A percentile compares a stretch with the other conserved stretches of the same genome.
These are phyloP conservation scores for Naganishia vaughanmartiniae DNA, from an alignment of 768 basidiomycete species.

Conservation along the genomic window DNA sequence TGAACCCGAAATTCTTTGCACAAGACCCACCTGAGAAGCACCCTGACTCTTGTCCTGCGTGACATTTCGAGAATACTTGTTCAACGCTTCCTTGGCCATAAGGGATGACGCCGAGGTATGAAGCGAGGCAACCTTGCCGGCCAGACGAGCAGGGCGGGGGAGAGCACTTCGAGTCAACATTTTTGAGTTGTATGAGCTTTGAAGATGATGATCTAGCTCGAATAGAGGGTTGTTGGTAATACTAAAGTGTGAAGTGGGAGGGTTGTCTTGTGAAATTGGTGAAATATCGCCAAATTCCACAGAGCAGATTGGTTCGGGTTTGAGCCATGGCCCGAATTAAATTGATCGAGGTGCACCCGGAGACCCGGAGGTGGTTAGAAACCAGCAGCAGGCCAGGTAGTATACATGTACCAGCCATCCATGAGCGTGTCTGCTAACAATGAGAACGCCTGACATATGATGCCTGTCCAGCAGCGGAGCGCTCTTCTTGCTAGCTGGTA, in stretches of 20 bases:
- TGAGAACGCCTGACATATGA: no score
- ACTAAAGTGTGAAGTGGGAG: neutral
- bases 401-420: no score
- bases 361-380: no score
- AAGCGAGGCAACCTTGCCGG: conserved; percentile 12
- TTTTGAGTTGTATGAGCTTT: neutral
- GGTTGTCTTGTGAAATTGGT: neutral
- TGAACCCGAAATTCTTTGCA: neutral
- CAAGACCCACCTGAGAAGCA: conserved; percentile 71
- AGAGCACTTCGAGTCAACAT: conserved; percentile 24
- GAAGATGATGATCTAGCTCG: neutral
- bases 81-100: conserved; percentile 49
- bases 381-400: neutral
- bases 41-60: conserved; percentile 93
- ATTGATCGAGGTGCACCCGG: no score
- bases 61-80: conserved; percentile 71
- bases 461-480: neutral
- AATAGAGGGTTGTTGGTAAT: neutral
- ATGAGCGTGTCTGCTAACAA: no score
- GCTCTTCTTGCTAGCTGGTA: neutral
- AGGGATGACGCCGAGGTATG: conserved; percentile 22
- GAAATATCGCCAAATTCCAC: conserved; percentile 10
- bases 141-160: conserved; percentile 16
- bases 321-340: neutral
- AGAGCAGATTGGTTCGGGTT: conserved; percentile 22